These are phyloP conservation scores for Alternaria sp. DNA, from an alignment of 2,329 filamentous ascomycete genomes.

Conservation along the genomic window DNA sequence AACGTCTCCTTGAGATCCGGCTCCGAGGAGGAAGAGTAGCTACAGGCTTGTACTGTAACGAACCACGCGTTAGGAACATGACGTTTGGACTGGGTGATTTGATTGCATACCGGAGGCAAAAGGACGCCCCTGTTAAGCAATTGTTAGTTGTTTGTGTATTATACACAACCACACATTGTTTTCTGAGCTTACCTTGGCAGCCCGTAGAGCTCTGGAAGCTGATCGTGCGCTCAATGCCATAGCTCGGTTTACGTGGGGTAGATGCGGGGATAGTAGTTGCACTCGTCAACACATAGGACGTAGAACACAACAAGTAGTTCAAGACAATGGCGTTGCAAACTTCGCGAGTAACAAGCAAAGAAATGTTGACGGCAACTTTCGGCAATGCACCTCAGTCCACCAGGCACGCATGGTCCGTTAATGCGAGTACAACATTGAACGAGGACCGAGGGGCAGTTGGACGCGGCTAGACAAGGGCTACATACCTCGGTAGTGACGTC, in stretches of 20 bases:
- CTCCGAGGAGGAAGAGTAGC: conserved; percentile 79
- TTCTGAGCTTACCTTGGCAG: conserved; percentile 65
- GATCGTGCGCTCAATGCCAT: conserved; percentile 73
- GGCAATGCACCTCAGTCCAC: conserved; percentile 33
- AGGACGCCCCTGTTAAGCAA: conserved; percentile 38
- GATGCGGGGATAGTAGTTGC: conserved; percentile 32
- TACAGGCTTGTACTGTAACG: conserved; percentile 56
- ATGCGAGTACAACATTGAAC: conserved; percentile 39
- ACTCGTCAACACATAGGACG: conserved; percentile 17
- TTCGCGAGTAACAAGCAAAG: conserved; percentile 15
- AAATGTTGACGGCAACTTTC: conserved; percentile 42
- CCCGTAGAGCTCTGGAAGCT: conserved; percentile 70
- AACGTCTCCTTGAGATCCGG: conserved; percentile 90
- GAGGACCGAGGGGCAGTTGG: conserved; percentile 43
- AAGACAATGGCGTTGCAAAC: conserved; percentile 9
- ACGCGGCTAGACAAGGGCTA: conserved; percentile 23
- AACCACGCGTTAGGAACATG: conserved; percentile 23
- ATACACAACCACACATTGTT: not conserved
- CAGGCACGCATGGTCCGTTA: conserved; percentile 30
- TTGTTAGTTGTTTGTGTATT: conserved; percentile 21
- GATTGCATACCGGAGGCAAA: conserved; percentile 50
- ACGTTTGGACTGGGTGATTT: conserved; percentile 8
- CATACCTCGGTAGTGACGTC: conserved; percentile 15
- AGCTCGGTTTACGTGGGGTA: conserved; percentile 43
- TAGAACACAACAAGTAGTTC: conserved; percentile 7